Evolutionary conservation across 1,284 basidiomycete species (phyloP).

Genomic region (Puccinia novopanici): DNA sequence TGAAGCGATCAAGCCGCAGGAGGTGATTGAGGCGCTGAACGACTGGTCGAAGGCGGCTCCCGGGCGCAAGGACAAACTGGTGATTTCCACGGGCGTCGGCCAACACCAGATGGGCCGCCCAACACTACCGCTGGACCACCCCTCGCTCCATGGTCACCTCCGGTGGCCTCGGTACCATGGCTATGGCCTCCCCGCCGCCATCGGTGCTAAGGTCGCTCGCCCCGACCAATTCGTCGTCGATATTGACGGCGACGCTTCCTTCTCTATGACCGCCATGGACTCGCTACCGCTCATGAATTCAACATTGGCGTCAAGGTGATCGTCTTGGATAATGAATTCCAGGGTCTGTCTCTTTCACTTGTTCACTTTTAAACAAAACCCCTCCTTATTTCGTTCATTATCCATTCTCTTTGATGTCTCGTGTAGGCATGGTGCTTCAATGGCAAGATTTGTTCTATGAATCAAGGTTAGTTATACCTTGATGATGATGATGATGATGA

Average conservation of each 20-base stretch:
- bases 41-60: slow-evolving; percentile 64
- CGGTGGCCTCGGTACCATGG: slow-evolving; percentile 93
- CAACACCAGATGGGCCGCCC: slow-evolving; percentile 99
- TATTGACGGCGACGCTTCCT: slow-evolving; percentile 95
- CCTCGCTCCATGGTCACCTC: slow-evolving; percentile 90
- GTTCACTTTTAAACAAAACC: too few species aligned
- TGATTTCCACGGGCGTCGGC: slow-evolving; percentile 91
- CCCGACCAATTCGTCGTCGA: slow-evolving; percentile 92
- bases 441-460: slow-evolving; percentile 75
- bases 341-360: slow-evolving; percentile 57
- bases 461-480: not conserved
- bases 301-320: slow-evolving; percentile 85
- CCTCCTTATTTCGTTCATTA: not conserved
- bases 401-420: slow-evolving; percentile 65
- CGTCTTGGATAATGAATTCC: slow-evolving; percentile 60
- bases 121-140: slow-evolving; percentile 85
- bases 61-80: slow-evolving; percentile 78
- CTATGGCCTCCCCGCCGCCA: slow-evolving; percentile 88
- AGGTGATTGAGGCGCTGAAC: slow-evolving; percentile 90
- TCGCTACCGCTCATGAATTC: slow-evolving; percentile 87
- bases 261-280: slow-evolving; percentile 99
- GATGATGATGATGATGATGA: not conserved
- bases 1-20: slow-evolving; percentile 87
- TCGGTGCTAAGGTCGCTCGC: slow-evolving; percentile 93
- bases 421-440: slow-evolving; percentile 98